Evolutionary conservation across 768 basidiomycete species (phyloP), one percentile per base, ranked within the genome.

Genomic region (Boletellus emodensis): DNA sequence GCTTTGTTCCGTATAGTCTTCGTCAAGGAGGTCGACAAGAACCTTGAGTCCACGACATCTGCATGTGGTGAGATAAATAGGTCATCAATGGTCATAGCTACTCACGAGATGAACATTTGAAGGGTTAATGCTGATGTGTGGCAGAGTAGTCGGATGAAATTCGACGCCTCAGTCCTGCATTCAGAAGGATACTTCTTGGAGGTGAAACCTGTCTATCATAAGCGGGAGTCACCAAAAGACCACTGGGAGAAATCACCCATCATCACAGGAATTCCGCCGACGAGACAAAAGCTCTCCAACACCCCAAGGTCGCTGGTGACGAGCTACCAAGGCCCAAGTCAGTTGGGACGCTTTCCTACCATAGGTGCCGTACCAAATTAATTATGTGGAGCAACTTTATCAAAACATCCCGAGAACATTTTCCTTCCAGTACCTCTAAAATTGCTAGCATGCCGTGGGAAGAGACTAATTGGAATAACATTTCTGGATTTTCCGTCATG

Each of bases 31-130:
- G 59, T 98, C 94, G 4, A 98, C 95, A 0, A 99, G 79, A 26
- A 94, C 90, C 61, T 90, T 89, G 46, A 99, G 76, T 5, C 96
- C 96, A 18, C 95, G 94, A 64, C 95, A 99, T 15, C 91, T 95
- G 53, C 15, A 35, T 41, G 13, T 15, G 11, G 13, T 53, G 41
- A 52, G 45, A 46, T 18, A 12, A 13, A 48, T 49, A 30, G 13
- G 53, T 13, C 9, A 3, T 24, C 10, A 37, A 41, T 12, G 12
- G 14, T 35, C 6, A 24, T 46, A 32, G n/a, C n/a, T 20, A 82
- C 91, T 51, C 64, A 94, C 92, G 93, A 90, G 54, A 98, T 96
- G 72, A 98, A 97, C 95, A 97, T 98, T 63, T 98, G 95, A 35
- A 98, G 72, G 2, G 95, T 99, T 55, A 96, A 70, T 11, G 93